Evolutionary conservation across 805 yeast genomes (phyloP).

Genomic region (Cyberlindnera suaveolens): DNA sequence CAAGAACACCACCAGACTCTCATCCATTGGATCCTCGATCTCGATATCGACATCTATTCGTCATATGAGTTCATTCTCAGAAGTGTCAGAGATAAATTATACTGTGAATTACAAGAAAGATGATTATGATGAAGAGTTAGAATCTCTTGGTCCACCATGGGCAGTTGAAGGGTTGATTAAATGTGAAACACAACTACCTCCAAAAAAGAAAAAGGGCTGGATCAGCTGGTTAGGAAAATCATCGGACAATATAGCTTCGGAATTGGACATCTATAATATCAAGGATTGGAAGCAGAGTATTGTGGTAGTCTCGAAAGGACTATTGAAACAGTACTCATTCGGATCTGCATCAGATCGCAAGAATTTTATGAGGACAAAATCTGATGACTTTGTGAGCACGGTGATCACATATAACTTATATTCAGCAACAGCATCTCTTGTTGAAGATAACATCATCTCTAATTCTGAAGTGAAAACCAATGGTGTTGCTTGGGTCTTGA

Average conservation of each 20-base stretch:
- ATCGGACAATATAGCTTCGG: conserved; percentile 20
- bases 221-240: conserved; percentile 14
- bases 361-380: conserved; percentile 15
- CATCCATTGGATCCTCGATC: conserved; percentile 20
- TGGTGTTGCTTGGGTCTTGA: conserved; percentile 22
- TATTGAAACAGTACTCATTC: conserved; percentile 40
- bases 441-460: conserved; percentile 18
- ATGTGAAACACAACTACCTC: conserved; percentile 11
- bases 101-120: conserved; percentile 28
- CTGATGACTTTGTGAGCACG: conserved; percentile 17
- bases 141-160: conserved; percentile 71
- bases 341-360: conserved; percentile 16
- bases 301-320: conserved; percentile 45
- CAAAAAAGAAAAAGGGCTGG: conserved; percentile 12
- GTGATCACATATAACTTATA: conserved; percentile 20
- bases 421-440: conserved; percentile 20
- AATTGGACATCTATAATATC: conserved; percentile 22
- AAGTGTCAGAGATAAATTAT: conserved; percentile 21
- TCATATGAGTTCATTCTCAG: conserved; percentile 8
- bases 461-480: conserved; percentile 12
- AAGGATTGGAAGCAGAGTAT: conserved; percentile 33
- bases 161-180: conserved; percentile 65
- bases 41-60: conserved; percentile 6
- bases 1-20: conserved; percentile 18
- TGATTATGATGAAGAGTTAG: conserved; percentile 53